Evolutionary conservation across 176 grass and related monocot genomes (phyloP).

Genomic region (Bromus sterilis): DNA sequence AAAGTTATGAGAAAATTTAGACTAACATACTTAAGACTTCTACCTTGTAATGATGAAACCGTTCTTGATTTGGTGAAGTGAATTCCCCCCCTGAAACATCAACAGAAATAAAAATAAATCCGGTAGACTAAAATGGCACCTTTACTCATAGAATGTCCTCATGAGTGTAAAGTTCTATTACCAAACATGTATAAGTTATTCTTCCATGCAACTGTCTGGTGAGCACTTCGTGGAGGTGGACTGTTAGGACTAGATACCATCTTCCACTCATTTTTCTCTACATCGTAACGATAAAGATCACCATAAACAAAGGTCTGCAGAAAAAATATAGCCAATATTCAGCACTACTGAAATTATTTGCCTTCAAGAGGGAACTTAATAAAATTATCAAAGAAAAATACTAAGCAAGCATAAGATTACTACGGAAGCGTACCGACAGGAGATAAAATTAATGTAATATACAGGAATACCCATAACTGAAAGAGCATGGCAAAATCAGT

Average conservation of each 20-base stretch:
- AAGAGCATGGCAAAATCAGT: background rate
- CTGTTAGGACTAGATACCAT: slow-evolving; percentile 95
- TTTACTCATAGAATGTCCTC: slow-evolving; percentile 12
- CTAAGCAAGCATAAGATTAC: background rate
- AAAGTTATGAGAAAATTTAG: background rate
- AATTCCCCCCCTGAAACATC: slow-evolving; percentile 78
- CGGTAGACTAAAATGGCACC: background rate
- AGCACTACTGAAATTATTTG: background rate
- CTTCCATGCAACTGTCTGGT: slow-evolving; percentile 92
- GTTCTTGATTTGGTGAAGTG: slow-evolving; percentile 96
- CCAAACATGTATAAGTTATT: slow-evolving; percentile 97
- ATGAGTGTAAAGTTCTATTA: slow-evolving; percentile 33
- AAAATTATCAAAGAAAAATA: background rate
- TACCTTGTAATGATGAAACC: slow-evolving; percentile 99
- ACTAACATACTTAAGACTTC: background rate
- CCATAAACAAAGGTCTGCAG: slow-evolving; percentile 97
- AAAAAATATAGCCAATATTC: slow-evolving; percentile 13
- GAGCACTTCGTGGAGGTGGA: slow-evolving; percentile 93
- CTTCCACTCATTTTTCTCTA: slow-evolving; percentile 98
- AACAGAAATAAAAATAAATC: background rate
- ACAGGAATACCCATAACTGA: background rate
- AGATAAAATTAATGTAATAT: background rate
- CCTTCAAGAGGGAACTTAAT: background rate
- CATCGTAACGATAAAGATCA: slow-evolving; percentile 95
- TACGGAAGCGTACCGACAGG: background rate